phyloP scores from a whole-genome alignment of 768 basidiomycete genomes.

The Tylopilus rubrobrunneus region DNA sequence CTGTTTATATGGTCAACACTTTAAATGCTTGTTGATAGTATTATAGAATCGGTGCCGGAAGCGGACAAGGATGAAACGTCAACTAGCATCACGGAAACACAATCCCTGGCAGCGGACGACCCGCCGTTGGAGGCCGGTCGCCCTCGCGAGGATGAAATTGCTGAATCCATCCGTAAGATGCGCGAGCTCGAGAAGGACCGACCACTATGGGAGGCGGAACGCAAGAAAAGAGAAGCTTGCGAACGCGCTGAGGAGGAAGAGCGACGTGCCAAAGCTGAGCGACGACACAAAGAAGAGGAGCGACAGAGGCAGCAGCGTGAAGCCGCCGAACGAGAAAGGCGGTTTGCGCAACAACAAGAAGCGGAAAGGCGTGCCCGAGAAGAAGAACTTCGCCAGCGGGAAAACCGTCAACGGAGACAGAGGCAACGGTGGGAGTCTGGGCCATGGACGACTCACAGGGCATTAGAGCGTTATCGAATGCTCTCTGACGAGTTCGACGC shows the following conservation, averaged over 20 bases:
- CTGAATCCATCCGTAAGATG: conserved; percentile 63
- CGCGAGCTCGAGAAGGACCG: conserved; percentile 63
- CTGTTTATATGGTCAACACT: not conserved
- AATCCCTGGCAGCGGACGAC: not conserved
- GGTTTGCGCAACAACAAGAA: conserved; percentile 23
- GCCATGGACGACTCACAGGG: conserved; percentile 60
- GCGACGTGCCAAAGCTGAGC: conserved; percentile 33
- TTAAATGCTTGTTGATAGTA: conserved; percentile 3
- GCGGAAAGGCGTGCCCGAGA: conserved; percentile 30
- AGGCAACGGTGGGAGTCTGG: conserved; percentile 55
- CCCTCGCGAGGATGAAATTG: conserved; percentile 42
- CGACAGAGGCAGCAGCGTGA: conserved; percentile 23
- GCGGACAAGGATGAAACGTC: conserved; percentile 12
- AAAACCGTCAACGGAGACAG: conserved; percentile 42
- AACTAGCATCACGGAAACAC: conserved; percentile 1
- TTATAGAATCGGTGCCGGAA: conserved; percentile 9
- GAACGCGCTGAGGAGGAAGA: conserved; percentile 44
- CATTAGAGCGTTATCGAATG: conserved; percentile 64
- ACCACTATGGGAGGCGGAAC: conserved; percentile 58
- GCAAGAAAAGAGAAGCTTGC: conserved; percentile 40
- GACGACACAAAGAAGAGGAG: conserved; percentile 27
- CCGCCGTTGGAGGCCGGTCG: conserved; percentile 34
- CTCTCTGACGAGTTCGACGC: conserved; percentile 63
- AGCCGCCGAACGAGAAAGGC: conserved; percentile 23
- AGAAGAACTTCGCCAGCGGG: conserved; percentile 36